Evolutionary conservation across 768 basidiomycete genomes (phyloP).

Genomic region (Mycena filopes): DNA sequence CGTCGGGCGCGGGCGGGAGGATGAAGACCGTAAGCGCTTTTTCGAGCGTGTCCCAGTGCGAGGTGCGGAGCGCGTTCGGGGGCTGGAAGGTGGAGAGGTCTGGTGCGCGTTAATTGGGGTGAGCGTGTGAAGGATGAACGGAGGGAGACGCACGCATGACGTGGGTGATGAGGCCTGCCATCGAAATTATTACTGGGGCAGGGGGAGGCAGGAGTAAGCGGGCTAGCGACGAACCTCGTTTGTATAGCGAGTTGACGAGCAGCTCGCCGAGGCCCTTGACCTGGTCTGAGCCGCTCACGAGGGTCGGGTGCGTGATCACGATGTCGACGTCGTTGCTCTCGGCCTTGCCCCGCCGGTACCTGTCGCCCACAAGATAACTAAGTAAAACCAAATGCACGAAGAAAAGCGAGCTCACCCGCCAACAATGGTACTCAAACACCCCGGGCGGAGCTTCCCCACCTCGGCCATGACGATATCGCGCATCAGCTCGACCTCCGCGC

Average conservation of each 20-base stretch:
- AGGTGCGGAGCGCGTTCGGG: constrained; percentile 62
- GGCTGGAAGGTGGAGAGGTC: constrained; percentile 71
- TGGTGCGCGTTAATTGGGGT: constrained; percentile 39
- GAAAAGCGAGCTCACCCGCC: constrained; percentile 70
- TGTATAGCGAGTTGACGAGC: constrained; percentile 66
- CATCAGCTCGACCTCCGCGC: constrained; percentile 84
- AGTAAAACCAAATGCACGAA: neutral
- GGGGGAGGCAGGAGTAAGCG: neutral
- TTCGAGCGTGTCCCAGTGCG: constrained; percentile 85
- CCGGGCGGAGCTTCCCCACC: constrained; percentile 67
- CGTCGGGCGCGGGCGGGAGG: constrained; percentile 59
- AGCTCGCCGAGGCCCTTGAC: constrained; percentile 72
- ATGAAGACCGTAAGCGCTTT: constrained; percentile 86
- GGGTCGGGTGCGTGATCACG: constrained; percentile 75
- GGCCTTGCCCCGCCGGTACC: constrained; percentile 86
- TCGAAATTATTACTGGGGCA: constrained; percentile 8
- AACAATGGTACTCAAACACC: constrained; percentile 79
- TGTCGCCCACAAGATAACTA: constrained; percentile 39
- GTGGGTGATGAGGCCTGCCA: constrained; percentile 77
- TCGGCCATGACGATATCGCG: constrained; percentile 74
- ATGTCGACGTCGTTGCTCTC: constrained; percentile 91
- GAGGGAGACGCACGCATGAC: constrained; percentile 74
- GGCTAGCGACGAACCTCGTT: constrained; percentile 56
- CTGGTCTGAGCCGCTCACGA: constrained; percentile 50
- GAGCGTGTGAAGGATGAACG: neutral